These are phyloP conservation scores for Colletotrichum sp. DNA, from an alignment of 2,329 filamentous ascomycete species.

Conservation along the genomic window DNA sequence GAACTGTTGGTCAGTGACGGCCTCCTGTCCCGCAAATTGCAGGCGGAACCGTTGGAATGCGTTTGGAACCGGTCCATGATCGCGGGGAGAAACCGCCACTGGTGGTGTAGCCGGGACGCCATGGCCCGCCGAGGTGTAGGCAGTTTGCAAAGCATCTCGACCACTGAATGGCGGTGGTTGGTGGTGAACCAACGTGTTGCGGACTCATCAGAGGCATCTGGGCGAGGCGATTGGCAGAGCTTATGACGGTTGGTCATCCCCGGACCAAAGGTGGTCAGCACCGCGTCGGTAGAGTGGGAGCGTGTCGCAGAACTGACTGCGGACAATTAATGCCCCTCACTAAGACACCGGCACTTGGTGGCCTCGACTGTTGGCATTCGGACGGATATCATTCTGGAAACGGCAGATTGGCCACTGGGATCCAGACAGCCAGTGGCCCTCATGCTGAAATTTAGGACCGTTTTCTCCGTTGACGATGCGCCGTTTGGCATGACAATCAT, in stretches of 20 bases:
- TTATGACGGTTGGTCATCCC: not conserved
- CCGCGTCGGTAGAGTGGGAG: not conserved
- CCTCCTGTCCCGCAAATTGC: not conserved
- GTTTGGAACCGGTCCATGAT: not conserved
- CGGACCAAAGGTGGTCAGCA: not conserved
- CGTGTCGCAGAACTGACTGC: not conserved
- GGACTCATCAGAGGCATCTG: not conserved
- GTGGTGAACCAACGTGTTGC: not conserved
- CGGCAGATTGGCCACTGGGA: not conserved
- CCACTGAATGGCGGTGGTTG: not conserved
- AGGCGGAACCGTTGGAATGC: not conserved
- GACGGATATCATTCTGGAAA: not conserved
- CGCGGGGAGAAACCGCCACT: not conserved
- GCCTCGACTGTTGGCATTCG: not conserved
- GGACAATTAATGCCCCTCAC: not conserved
- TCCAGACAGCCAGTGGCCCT: not conserved
- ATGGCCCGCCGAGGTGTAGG: not conserved
- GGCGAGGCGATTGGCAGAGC: not conserved
- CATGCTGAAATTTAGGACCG: not conserved
- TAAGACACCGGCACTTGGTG: constrained; percentile 6
- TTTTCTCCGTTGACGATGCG: not conserved
- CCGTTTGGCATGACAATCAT: not conserved
- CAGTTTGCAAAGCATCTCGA: not conserved
- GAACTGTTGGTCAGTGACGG: constrained; percentile 12
- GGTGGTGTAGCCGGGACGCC: not conserved